phyloP scores from a whole-genome alignment of 495 filamentous ascomycete species.

The Talaromyces adpressus region DNA sequence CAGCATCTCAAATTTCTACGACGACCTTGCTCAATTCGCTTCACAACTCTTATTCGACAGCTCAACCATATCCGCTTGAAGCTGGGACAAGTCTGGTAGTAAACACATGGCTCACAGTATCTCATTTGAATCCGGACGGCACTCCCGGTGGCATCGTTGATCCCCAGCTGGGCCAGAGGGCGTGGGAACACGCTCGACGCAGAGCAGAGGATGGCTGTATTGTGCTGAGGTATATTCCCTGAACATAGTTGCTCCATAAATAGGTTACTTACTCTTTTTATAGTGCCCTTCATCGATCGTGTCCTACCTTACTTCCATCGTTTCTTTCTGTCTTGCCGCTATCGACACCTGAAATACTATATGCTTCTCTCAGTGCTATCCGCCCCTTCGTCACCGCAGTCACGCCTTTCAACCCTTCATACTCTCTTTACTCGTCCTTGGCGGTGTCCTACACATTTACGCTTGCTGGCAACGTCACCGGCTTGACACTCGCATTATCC shows the following conservation, averaged over 20 bases:
- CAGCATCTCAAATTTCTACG: slow-evolving; percentile 77
- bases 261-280: slow-evolving; percentile 15
- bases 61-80: slow-evolving; percentile 75
- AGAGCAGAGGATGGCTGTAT: slow-evolving; percentile 96
- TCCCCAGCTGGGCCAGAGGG: slow-evolving; percentile 65
- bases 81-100: slow-evolving; percentile 89
- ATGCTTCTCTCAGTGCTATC: slow-evolving; percentile 68
- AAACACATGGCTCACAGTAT: slow-evolving; percentile 86
- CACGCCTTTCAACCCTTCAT: slow-evolving; percentile 82
- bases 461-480: slow-evolving; percentile 69
- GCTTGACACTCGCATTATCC: slow-evolving; percentile 69
- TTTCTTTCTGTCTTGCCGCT: slow-evolving; percentile 77
- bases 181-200: slow-evolving; percentile 94
- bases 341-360: slow-evolving; percentile 62
- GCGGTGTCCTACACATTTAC: slow-evolving; percentile 75
- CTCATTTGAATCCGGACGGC: slow-evolving; percentile 57
- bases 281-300: slow-evolving; percentile 82
- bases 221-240: slow-evolving; percentile 62
- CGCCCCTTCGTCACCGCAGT: slow-evolving; percentile 82
- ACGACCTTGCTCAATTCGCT: slow-evolving; percentile 86
- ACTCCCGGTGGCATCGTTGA: slow-evolving; percentile 72
- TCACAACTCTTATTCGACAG: slow-evolving; percentile 80
- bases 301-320: slow-evolving; percentile 74
- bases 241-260: slow-evolving; percentile 8
- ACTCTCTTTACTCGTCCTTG: slow-evolving; percentile 73